Base-by-base conservation (phyloP, 192 early-diverging fungal genomes). In the Coemansia sp. region DNA sequence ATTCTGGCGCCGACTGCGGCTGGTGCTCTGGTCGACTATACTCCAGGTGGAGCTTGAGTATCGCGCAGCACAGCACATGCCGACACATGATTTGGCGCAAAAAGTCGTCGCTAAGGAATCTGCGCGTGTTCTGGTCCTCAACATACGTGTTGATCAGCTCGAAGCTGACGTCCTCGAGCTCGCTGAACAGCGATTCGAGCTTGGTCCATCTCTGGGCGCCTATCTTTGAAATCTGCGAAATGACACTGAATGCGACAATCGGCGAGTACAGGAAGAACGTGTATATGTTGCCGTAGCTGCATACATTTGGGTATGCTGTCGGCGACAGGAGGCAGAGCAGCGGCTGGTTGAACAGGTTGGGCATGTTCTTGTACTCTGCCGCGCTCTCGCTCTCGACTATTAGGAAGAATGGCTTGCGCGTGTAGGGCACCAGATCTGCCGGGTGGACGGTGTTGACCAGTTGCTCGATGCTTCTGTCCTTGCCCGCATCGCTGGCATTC, bases 261-360 rank as follows among this genome's bases (percentile, higher is more conserved):
- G 95, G 94, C 13, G 90, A 88, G 73, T 97, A 93, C 59, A 99
- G 77, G 67, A 99, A 99, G 61, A 99, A 72, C 5, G 95, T 98
- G 67, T 97, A 98, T 13, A 98, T 85, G 74, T 90, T 91, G 34
- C 97, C 97, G 4, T 92, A 86, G 81, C 82, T 81, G 26, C 83
- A 81, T 4, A 13, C 16, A 1, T 62, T 34, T 30, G 95, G 94
- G 64, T 96, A 97, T 58, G 91, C 88, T 0, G 85, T 84, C 1
- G 95, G 97, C n/a, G 94, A 95, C 71, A 96, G 84, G 7, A 99
- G 84, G 58, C 88, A 90, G 63, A 95, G 87, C 55, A 95, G 82
- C 8, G 94, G 88, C 65, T 94, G 91, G 67, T 88, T 86, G 72
- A 99, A 99, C 3, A 96, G 82, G 33, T 88, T 89, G 12, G 93